These are phyloP conservation scores for Paradendryphiella salina DNA, from an alignment of 2,329 filamentous ascomycete species.

Conservation along the genomic window DNA sequence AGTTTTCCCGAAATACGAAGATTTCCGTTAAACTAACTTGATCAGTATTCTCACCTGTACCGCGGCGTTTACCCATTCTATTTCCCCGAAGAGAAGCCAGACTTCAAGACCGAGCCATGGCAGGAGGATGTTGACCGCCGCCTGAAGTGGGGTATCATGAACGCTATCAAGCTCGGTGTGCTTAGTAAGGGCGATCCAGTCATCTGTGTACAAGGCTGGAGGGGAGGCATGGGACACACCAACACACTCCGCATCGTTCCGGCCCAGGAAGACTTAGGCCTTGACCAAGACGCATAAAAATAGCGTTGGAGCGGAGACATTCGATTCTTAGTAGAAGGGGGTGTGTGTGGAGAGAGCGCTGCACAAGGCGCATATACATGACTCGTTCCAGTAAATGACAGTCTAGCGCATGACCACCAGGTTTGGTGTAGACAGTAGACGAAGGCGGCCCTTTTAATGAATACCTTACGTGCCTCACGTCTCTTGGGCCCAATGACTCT, in stretches of 20 bases:
- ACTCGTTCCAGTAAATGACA: slow-evolving; percentile 31
- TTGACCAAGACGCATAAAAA: slow-evolving; percentile 52
- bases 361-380: slow-evolving; percentile 24
- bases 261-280: slow-evolving; percentile 55
- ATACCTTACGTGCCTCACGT: neutral
- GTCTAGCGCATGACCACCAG: slow-evolving; percentile 27
- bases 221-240: slow-evolving; percentile 88
- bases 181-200: slow-evolving; percentile 73
- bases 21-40: slow-evolving; percentile 20
- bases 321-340: slow-evolving; percentile 19
- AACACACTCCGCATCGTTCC: slow-evolving; percentile 68
- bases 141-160: slow-evolving; percentile 93
- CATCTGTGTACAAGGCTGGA: slow-evolving; percentile 87
- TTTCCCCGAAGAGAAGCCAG: slow-evolving; percentile 90
- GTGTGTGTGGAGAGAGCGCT: slow-evolving; percentile 18
- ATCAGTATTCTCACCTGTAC: slow-evolving; percentile 84
- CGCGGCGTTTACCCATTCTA: slow-evolving; percentile 97
- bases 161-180: slow-evolving; percentile 81
- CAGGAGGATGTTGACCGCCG: slow-evolving; percentile 98
- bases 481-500: neutral
- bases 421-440: slow-evolving; percentile 30
- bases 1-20: slow-evolving; percentile 28
- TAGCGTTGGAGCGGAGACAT: slow-evolving; percentile 9
- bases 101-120: slow-evolving; percentile 92
- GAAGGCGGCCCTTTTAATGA: slow-evolving; percentile 20